Conservation (phyloP, 495 filamentous ascomycete species). For the Chlorociboria aeruginascens region DNA sequence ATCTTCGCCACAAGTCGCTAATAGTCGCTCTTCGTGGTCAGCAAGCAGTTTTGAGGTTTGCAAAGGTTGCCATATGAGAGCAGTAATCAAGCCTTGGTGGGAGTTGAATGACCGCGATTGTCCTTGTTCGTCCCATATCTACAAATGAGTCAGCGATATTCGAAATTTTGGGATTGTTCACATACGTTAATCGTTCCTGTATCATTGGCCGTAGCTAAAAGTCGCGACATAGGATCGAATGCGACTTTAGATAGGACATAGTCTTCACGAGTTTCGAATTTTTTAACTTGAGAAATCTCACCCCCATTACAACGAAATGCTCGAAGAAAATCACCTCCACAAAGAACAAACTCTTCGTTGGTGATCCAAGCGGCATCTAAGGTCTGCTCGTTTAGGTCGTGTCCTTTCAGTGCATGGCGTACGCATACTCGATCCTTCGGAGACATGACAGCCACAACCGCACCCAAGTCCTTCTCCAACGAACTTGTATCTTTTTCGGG, state of each 20-base stretch:
- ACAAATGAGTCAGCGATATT: slow-evolving; percentile 9
- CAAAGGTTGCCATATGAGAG: slow-evolving; percentile 40
- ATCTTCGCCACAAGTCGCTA: slow-evolving; percentile 45
- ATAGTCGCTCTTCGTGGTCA: slow-evolving; percentile 32
- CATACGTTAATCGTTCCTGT: slow-evolving; percentile 41
- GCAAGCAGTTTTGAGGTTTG: slow-evolving; percentile 18
- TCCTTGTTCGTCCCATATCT: slow-evolving; percentile 40
- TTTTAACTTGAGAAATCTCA: slow-evolving; percentile 26
- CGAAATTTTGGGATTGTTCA: neutral
- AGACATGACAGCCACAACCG: slow-evolving; percentile 38
- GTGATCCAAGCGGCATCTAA: slow-evolving; percentile 51
- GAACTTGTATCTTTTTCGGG: slow-evolving; percentile 14
- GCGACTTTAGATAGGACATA: slow-evolving; percentile 33
- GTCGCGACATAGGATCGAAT: slow-evolving; percentile 31
- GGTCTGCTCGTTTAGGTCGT: slow-evolving; percentile 28
- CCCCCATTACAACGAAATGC: slow-evolving; percentile 26
- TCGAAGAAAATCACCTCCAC: slow-evolving; percentile 40
- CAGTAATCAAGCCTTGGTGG: slow-evolving; percentile 35
- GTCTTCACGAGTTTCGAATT: slow-evolving; percentile 29
- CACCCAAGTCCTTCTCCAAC: slow-evolving; percentile 27
- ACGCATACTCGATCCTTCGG: slow-evolving; percentile 26
- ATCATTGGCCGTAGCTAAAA: slow-evolving; percentile 37
- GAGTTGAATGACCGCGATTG: slow-evolving; percentile 33
- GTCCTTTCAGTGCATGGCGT: slow-evolving; percentile 31
- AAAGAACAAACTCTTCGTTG: slow-evolving; percentile 44